Conservation (phyloP, 1,284 basidiomycete genomes). For the Athelia sp. region DNA sequence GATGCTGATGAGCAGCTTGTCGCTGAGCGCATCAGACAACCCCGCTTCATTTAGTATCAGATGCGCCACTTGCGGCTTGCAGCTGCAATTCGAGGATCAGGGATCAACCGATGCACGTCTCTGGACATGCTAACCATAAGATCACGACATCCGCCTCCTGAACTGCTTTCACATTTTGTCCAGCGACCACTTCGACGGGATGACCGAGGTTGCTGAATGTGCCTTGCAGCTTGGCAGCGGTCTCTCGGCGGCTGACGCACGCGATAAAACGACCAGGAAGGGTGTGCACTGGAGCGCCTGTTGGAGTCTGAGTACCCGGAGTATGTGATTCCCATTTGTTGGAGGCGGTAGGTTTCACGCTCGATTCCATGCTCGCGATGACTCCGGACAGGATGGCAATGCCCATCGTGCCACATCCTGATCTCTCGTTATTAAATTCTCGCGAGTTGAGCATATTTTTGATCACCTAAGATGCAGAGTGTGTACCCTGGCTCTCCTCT, state of each 20-base stretch:
- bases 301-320: conserved; percentile 78
- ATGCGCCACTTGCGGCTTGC: conserved; percentile 90
- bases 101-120: conserved; percentile 3
- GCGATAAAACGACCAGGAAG: conserved; percentile 85
- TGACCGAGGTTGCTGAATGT: conserved; percentile 59
- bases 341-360: conserved; percentile 14
- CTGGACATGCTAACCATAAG: conserved; percentile 60
- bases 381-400: conserved; percentile 93
- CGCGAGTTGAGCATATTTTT: not conserved
- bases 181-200: conserved; percentile 66
- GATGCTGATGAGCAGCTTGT: conserved; percentile 94
- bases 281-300: conserved; percentile 51
- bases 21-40: conserved; percentile 82
- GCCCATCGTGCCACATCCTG: conserved; percentile 99
- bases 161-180: conserved; percentile 73
- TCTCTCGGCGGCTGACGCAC: conserved; percentile 81
- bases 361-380: conserved; percentile 61
- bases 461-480: conserved; percentile 52
- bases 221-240: conserved; percentile 63
- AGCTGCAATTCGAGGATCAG: conserved; percentile 44
- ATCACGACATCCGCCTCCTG: conserved; percentile 80
- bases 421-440: not conserved
- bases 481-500: conserved; percentile 49
- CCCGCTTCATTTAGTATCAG: conserved; percentile 73
- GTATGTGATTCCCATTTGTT: conserved; percentile 80